Base-by-base conservation (phyloP, 139 green algal species). In the Tetradesmus obliquus region DNA sequence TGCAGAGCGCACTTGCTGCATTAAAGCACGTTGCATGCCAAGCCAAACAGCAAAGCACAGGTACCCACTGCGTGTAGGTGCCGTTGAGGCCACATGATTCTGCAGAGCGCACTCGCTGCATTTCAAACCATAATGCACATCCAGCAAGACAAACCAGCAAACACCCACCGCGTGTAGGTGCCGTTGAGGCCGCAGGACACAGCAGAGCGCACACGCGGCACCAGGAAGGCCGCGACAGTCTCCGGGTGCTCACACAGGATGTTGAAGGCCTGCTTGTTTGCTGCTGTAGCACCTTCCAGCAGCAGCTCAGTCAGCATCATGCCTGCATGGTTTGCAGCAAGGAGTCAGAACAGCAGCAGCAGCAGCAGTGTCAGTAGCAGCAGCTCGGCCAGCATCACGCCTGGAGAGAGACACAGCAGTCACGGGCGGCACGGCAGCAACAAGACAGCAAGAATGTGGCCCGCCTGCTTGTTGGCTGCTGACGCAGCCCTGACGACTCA, bases 251-350 rank as follows among this genome's bases (percentile, higher is more conserved):
- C 97, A 88, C 96, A 98, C 54, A 99, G 92, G 62, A 98, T 96
- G 95, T 99, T 98, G 94, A 99, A 99, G 12, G 94, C 95, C 93
- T 97, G 91, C 92, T 97, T 97, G 94, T 96, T 98, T 7, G 86
- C 91, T 0, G 74, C 55, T 0, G 95, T 97, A 71, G 95, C 94
- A 0, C 96, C 96, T 72, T 97, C 96, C 79, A 99, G 95, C 85
- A 99, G 95, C 74, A 99, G 96, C 20, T 97, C 93, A 0, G 97
- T 99, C 12, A 99, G 94, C 80, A 99, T 97, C 97, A 99, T 99
- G 88, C 97, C 97, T 76, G 15, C 62, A 72, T 7, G 57, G 57
- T 7, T 66, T 7, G 2, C 62, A 15, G 3, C 97, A 96, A 0
- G 60, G 9, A 20, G 8, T 20, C 15, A 71, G 9, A 19, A 66